Evolutionary conservation across 2,329 filamentous ascomycete species (phyloP).

Genomic region (Zelopaecilomyces penicillatus): DNA sequence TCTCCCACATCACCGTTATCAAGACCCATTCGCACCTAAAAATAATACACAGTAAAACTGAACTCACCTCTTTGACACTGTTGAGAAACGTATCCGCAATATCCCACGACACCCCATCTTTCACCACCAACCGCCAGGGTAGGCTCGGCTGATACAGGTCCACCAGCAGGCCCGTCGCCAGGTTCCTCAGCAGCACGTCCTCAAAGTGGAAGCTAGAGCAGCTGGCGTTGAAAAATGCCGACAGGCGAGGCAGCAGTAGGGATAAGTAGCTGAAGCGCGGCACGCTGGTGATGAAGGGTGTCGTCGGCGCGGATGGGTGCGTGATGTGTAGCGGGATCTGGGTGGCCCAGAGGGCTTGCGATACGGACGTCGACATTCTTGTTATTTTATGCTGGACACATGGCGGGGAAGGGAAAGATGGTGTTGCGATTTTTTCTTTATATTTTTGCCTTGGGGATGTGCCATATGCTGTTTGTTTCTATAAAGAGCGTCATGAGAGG

Average conservation of each 20-base stretch:
- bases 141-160: conserved; percentile 48
- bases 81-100: conserved; percentile 57
- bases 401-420: conserved; percentile 5
- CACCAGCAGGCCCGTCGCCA: conserved; percentile 44
- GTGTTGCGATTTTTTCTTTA: neutral
- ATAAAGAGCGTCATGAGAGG: too few relatives aligned
- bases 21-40: neutral
- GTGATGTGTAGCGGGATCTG: conserved; percentile 48
- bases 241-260: conserved; percentile 46
- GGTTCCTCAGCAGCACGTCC: conserved; percentile 43
- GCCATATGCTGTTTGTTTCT: too few relatives aligned
- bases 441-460: neutral
- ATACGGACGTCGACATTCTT: conserved; percentile 21
- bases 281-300: conserved; percentile 44
- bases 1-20: too few relatives aligned
- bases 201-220: conserved; percentile 54
- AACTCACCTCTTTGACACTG: conserved; percentile 51
- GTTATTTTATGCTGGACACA: conserved; percentile 11
- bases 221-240: conserved; percentile 42
- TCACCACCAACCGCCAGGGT: conserved; percentile 48
- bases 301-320: conserved; percentile 36
- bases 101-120: conserved; percentile 49
- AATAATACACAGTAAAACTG: neutral
- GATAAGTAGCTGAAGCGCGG: conserved; percentile 54
- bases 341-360: conserved; percentile 46